A percentile compares a stretch with the other conserved stretches of the same genome.
These are phyloP conservation scores for Saccharomyces pastorianus DNA, from an alignment of 1,139 yeast species.

Conservation along the genomic window DNA sequence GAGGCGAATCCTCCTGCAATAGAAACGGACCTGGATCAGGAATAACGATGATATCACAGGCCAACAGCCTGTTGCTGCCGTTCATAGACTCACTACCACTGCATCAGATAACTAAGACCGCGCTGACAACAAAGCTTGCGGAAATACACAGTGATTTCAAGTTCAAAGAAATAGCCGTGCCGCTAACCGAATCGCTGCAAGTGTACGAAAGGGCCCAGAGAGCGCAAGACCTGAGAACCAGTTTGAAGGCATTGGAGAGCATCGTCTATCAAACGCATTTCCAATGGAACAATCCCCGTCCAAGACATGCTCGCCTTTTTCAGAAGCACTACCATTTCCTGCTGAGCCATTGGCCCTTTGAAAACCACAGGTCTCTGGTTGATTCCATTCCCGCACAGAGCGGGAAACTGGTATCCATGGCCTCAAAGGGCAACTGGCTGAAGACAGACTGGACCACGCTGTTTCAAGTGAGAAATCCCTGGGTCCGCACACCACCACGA, in stretches of 20 bases:
- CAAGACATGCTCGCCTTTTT: conserved; percentile 7
- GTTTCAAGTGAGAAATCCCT: background rate
- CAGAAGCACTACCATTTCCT: background rate
- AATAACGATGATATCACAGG: background rate
- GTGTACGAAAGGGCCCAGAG: background rate
- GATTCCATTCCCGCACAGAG: background rate
- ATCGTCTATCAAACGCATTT: conserved; percentile 3
- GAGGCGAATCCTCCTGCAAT: background rate
- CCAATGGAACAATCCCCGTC: conserved; percentile 3
- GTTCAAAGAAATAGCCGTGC: background rate
- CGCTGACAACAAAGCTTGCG: background rate
- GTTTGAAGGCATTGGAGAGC: conserved; percentile 3
- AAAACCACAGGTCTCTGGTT: conserved; percentile 3
- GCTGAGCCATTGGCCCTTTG: conserved; percentile 9
- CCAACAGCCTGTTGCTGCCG: background rate
- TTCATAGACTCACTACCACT: background rate
- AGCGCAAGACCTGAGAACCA: background rate
- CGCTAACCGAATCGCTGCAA: background rate
- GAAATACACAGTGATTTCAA: background rate
- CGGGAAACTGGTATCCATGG: background rate
- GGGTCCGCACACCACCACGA: background rate
- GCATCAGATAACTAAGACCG: background rate
- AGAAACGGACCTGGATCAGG: too few relatives aligned
- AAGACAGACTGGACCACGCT: background rate
- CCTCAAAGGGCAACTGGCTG: conserved; percentile 3